Base-by-base conservation (phyloP, 768 basidiomycete species). In the Trametes gibbosa region DNA sequence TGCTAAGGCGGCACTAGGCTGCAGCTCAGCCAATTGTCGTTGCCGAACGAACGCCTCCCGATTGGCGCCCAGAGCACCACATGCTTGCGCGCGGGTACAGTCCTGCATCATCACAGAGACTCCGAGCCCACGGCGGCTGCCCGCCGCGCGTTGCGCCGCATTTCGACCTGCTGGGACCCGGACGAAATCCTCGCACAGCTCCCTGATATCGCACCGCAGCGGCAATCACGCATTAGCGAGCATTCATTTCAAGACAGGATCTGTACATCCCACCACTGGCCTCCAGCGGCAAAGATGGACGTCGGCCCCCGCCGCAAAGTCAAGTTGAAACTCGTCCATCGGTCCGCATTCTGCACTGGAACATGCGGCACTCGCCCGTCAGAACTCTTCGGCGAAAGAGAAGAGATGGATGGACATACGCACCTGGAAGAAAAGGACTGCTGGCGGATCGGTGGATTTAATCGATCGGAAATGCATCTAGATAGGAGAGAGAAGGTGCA, bases 381-480 rank as follows among this genome's bases (percentile, higher is more conserved):
- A 56, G 55, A 40, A 42, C 19, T 23, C 23, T 19, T 29, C 39
- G 14, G 9, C 39, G 47, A 23, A 49, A 47, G n/a, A 16, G 47
- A 49, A 32, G 47, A 49, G 19, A 19, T 13, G 54, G 13, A 3
- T 50, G 19, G 39, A 34, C 48, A 8, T 12, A 56, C 39, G n/a
- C n/a, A n/a, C n/a, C n/a, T n/a, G 21, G 47, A 32, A 49, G 24
- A 19, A 16, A 25, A 6, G 19, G 27, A 27, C 47, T 39, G 41
- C 25, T 32, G 14, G 8, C 6, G 45, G 37, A 24, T 56, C 55
- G 55, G 55, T 29, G 27, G 21, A 19, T 29, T 9, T 49, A 49
- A 56, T 56, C 55, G 55, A 56, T 56, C 55, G 55, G 39, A 48
- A 39, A 32, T n/a, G 23, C 55, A 56, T 56, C 55, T 56, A 56